Percentiles rank a stretch among this genome's conserved stretches.
phyloP scores from a whole-genome alignment of 192 early-diverging fungal genomes.

The Coemansia sp. region DNA sequence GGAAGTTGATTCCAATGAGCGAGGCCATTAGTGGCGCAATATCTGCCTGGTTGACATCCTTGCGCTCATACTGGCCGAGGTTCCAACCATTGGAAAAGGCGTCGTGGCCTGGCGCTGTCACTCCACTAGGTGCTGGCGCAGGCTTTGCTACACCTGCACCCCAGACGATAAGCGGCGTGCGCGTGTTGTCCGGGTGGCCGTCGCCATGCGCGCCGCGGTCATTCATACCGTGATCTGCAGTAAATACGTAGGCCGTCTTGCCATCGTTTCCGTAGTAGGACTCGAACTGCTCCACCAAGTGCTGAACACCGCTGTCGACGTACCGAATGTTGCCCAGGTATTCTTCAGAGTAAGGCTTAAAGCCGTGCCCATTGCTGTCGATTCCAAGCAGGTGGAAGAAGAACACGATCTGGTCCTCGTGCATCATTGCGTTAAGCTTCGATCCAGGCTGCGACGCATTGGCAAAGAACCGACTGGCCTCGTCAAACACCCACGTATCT shows the following conservation, averaged over 20 bases:
- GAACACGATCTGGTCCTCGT: conserved; percentile 80
- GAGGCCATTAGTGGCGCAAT: conserved; percentile 95
- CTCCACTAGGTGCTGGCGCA: conserved; percentile 35
- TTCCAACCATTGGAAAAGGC: conserved; percentile 75
- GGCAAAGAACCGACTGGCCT: conserved; percentile 75
- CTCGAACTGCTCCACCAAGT: conserved; percentile 71
- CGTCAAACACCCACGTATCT: conserved; percentile 93
- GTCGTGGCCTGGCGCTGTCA: conserved; percentile 71
- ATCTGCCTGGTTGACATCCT: conserved; percentile 93
- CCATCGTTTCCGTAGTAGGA: conserved; percentile 80
- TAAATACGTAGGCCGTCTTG: conserved; percentile 89
- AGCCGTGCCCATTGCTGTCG: conserved; percentile 93
- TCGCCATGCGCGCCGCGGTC: conserved; percentile 93
- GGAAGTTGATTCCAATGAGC: conserved; percentile 84
- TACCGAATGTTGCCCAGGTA: conserved; percentile 86
- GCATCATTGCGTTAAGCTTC: conserved; percentile 62
- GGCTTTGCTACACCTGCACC: conserved; percentile 82
- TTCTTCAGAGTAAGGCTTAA: conserved; percentile 82
- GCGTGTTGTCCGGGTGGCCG: conserved; percentile 94
- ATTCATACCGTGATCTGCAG: conserved; percentile 96
- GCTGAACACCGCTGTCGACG: conserved; percentile 78
- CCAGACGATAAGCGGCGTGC: conserved; percentile 94
- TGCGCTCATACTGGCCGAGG: conserved; percentile 64
- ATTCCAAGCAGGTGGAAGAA: conserved; percentile 95
- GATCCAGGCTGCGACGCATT: conserved; percentile 31